Base-by-base conservation (phyloP, 2,329 filamentous ascomycete genomes). In the Trichoderma endophyticum region DNA sequence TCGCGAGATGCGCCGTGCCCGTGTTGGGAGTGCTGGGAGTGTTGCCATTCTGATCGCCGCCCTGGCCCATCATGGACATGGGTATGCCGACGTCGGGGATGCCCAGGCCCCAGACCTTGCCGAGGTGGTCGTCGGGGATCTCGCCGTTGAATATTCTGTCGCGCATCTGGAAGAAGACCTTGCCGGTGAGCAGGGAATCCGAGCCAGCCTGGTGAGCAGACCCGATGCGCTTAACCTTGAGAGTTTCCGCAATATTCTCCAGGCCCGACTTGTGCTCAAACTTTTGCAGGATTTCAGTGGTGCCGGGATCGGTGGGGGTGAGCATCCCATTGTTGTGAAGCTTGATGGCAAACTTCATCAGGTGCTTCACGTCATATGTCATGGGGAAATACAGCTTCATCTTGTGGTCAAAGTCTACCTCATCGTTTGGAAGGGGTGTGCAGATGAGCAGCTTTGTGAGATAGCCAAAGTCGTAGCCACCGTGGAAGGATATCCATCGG, bases 381-480 rank as follows among this genome's bases (percentile, higher is more conserved):
- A 91, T 92, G 0, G 96, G 96, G 81, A 99, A 99, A 86, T 95
- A 98, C 61, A 93, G 91, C 79, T 93, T 93, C 82, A 98, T 93
- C 62, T 95, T 89, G 77, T 91, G 89, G 79, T 97, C 93, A 81
- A 98, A 99, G 74, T 96, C 91, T 64, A 91, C 88, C 80, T 98
- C 96, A 76, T 97, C 94, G 76, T 94, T 93, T 0, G 96, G 96
- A 8, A 99, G 86, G 59, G 92, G 90, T 75, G 91, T 88, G 82
- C 93, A 93, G 71, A 93, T 91, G 80, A 99, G 91, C 72, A 98
- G 90, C 83, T 99, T 99, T 79, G 97, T 95, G 61, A 99, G 86
- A 79, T 98, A 98, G 63, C 95, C 96, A 82, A 99, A 98, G 84
- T 99, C 96, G 82, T 99, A 99, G 73, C 95, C 96, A 32, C 94